phyloP scores from a whole-genome alignment of 192 early-diverging fungal species.

The Endogone sp. region DNA sequence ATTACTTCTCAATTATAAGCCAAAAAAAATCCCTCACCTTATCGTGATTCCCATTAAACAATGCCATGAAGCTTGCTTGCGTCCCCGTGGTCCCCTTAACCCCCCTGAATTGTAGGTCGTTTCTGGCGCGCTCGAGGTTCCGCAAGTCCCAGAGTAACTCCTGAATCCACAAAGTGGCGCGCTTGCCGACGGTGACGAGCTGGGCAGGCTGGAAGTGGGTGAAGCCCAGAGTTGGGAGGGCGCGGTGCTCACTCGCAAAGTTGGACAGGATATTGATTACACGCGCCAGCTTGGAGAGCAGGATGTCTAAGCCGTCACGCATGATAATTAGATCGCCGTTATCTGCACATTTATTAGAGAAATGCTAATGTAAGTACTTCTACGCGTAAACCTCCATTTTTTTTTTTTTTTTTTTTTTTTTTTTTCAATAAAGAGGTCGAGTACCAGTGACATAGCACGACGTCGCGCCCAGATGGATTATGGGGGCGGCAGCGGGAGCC shows the following conservation, averaged over 20 bases:
- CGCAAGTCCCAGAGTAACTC: slow-evolving; percentile 95
- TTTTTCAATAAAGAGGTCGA: neutral
- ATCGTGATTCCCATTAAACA: slow-evolving; percentile 91
- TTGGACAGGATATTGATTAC: slow-evolving; percentile 73
- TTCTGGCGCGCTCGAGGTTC: slow-evolving; percentile 83
- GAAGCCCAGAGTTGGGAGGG: slow-evolving; percentile 93
- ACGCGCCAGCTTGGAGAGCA: slow-evolving; percentile 83
- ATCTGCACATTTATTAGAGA: slow-evolving; percentile 40
- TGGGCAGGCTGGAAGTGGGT: slow-evolving; percentile 99
- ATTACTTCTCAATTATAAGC: too few species aligned
- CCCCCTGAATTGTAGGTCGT: slow-evolving; percentile 90
- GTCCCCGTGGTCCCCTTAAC: slow-evolving; percentile 99
- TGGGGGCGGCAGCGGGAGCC: slow-evolving; percentile 81
- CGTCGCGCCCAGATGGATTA: slow-evolving; percentile 98
- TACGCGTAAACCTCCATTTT: neutral
- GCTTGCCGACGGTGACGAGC: slow-evolving; percentile 96
- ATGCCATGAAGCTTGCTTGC: slow-evolving; percentile 93
- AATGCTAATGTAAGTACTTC: neutral
- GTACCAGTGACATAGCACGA: slow-evolving; percentile 93
- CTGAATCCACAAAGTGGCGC: slow-evolving; percentile 94
- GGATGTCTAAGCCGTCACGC: slow-evolving; percentile 89
- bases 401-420: neutral
- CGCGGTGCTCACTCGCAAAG: slow-evolving; percentile 80
- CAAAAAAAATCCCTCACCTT: too few species aligned
- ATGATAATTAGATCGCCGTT: slow-evolving; percentile 98